phyloP scores from a whole-genome alignment of 306 rosid genomes.

The Arachis hypogaea region DNA sequence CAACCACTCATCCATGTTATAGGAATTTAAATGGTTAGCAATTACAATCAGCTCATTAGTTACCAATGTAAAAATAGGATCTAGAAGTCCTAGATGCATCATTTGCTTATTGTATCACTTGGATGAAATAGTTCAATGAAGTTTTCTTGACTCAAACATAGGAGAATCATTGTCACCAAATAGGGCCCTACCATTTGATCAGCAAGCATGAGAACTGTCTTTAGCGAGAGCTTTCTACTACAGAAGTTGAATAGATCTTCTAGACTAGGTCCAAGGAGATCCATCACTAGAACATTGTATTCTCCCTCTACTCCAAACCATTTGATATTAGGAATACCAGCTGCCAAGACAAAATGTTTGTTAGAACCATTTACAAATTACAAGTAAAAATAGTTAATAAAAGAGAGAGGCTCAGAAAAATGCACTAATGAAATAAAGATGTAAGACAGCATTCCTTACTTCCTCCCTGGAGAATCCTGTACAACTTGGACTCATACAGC shows the following conservation, averaged over 20 bases:
- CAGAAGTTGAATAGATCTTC: constrained; percentile 93
- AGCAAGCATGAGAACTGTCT: constrained; percentile 91
- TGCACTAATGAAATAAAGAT: not conserved
- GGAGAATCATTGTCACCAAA: not conserved
- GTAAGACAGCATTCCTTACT: constrained; percentile 50
- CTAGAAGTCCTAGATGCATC: not conserved
- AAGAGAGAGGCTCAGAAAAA: not conserved
- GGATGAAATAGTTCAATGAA: constrained; percentile 9
- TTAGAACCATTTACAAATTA: constrained; percentile 9
- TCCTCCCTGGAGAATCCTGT: constrained; percentile 95
- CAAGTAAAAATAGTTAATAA: not conserved
- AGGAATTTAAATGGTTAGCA: not conserved
- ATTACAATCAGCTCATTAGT: not conserved
- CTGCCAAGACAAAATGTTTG: constrained; percentile 49
- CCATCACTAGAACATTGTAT: constrained; percentile 87
- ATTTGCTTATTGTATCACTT: constrained; percentile 4
- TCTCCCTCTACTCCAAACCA: constrained; percentile 97
- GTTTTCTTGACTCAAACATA: constrained; percentile 5
- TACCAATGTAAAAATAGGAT: constrained; percentile 2
- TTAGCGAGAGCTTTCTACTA: constrained; percentile 83
- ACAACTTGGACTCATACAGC: constrained; percentile 85
- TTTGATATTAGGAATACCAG: constrained; percentile 82
- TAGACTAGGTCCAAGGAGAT: constrained; percentile 94
- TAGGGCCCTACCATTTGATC: constrained; percentile 78
- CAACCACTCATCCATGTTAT: not conserved